Evolutionary conservation across 1,284 basidiomycete species (phyloP), one percentile per base, ranked within the genome.

Genomic region (Cronartium ribicola): DNA sequence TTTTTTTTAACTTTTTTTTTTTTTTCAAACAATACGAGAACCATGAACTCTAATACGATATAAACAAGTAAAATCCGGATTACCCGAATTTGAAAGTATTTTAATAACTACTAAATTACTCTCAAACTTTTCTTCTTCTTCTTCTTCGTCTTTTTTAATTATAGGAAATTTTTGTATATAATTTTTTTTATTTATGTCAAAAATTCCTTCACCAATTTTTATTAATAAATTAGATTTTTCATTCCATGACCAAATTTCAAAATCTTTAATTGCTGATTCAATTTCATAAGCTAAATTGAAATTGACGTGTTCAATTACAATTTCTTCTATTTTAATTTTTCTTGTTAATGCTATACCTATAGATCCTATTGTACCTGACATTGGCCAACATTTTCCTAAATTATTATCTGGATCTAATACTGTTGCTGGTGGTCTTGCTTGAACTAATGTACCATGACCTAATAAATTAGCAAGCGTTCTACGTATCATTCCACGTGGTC

Each of bases 301-400:
- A 6, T 92, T 84, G 44, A 91, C 87, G 81, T 98, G 95, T 80
- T 98, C 94, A 77, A 98, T 86, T 11, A 90, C 91, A 70, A 98
- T 82, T 76, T 91, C 89, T 2, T 87, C 86, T 55, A 94, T 85
- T 67, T 86, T 84, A 7, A 88, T 86, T 1, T 87, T 87, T 5
- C 86, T 84, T 1, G 89, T 87, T 20, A 98, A 87, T 64, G 85
- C 84, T 57, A 98, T 88, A 4, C 90, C 93, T 1, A 98, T 83
- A 79, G 90, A 88, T 3, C 94, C 95, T 62, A 86, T 81, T 5
- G 84, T 79, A 0, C 94, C 94, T 2, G 83, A 83, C 82, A 98
- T 92, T 1, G 95, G 90, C 94, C 94, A 98, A 82, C 94, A 98
- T 76, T 89, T 87, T 1, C 95, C 94, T 36, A 88, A 87, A 69